Percentiles rank a stretch among this genome's conserved stretches.
phyloP scores from a whole-genome alignment of 1,284 basidiomycete species.

The Boletus semigastroideus region DNA sequence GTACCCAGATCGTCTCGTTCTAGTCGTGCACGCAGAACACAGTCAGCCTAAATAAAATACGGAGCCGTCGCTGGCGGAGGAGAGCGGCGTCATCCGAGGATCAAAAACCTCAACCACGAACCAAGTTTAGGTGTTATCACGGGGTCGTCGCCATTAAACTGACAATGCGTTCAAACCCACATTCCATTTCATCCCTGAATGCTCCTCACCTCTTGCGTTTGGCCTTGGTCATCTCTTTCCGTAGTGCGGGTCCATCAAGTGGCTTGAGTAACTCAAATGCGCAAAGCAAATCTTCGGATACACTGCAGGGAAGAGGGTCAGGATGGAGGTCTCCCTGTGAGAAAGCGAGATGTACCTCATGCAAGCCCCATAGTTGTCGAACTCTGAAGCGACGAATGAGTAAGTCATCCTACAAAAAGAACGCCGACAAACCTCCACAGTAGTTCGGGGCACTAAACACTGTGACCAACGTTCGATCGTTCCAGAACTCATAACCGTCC shows the following conservation, averaged over 20 bases:
- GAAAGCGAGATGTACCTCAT: conserved; percentile 63
- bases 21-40: conserved; percentile 27
- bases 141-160: conserved; percentile 37
- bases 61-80: conserved; percentile 10
- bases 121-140: conserved; percentile 14
- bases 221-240: conserved; percentile 99
- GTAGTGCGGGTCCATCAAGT: conserved; percentile 90
- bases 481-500: conserved; percentile 99
- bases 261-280: conserved; percentile 98
- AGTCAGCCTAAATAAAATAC: conserved; percentile 24
- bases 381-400: conserved; percentile 54
- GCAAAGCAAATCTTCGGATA: conserved; percentile 95
- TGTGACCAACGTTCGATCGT: conserved; percentile 96
- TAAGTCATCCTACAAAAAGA: conserved; percentile 10
- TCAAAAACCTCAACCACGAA: conserved; percentile 4
- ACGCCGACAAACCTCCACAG: conserved; percentile 75
- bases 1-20: conserved; percentile 30
- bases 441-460: conserved; percentile 99
- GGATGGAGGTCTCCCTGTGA: conserved; percentile 1
- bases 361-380: conserved; percentile 97
- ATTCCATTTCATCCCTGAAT: neutral
- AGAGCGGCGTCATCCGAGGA: conserved; percentile 6
- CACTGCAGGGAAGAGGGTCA: conserved; percentile 46
- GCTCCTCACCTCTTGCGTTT: conserved; percentile 85
- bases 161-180: conserved; percentile 9